Percentiles rank a stretch among this genome's conserved stretches.
Conservation (phyloP, 768 basidiomycete species). For the Omphalotus guepiniiformis region DNA sequence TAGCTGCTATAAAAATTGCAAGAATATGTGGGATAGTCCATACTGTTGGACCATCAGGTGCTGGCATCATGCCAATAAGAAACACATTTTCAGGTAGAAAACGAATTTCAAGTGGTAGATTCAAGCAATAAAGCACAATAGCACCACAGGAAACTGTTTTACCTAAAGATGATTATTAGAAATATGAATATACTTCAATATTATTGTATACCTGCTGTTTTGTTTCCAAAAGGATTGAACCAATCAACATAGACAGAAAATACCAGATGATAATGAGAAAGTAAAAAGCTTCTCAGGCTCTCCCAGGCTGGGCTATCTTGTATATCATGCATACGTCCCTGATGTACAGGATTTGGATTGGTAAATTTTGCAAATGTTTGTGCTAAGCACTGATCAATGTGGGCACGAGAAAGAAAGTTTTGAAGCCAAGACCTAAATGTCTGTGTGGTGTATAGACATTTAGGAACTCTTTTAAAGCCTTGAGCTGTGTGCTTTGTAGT, state of each 20-base stretch:
- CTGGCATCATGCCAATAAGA: conserved; percentile 23
- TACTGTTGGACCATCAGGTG: conserved; percentile 19
- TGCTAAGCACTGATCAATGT: conserved; percentile 17
- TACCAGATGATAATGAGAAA: conserved; percentile 15
- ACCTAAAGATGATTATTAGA: conserved; percentile 2
- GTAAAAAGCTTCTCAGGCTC: conserved; percentile 9
- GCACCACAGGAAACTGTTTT: conserved; percentile 15
- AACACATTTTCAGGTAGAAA: conserved; percentile 23
- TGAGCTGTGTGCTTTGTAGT: conserved; percentile 9
- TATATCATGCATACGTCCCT: conserved; percentile 17
- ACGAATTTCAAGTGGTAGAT: conserved; percentile 21
- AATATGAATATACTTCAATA: conserved; percentile 1
- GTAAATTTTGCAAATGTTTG: conserved; percentile 12
- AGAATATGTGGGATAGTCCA: conserved; percentile 10
- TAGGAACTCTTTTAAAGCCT: conserved; percentile 17
- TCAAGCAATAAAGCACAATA: conserved; percentile 20
- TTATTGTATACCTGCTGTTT: conserved; percentile 17
- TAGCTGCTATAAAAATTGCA: conserved; percentile 7
- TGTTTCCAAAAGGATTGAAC: conserved; percentile 29
- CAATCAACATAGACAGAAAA: conserved; percentile 31
- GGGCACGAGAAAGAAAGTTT: conserved; percentile 21
- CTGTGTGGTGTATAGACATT: conserved; percentile 20
- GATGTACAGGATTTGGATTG: conserved; percentile 1
- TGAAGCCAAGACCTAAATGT: conserved; percentile 24
- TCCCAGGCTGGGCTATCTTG: conserved; percentile 26